Conservation (phyloP, 768 basidiomycete genomes). For the Pulveroboletus sp. region DNA sequence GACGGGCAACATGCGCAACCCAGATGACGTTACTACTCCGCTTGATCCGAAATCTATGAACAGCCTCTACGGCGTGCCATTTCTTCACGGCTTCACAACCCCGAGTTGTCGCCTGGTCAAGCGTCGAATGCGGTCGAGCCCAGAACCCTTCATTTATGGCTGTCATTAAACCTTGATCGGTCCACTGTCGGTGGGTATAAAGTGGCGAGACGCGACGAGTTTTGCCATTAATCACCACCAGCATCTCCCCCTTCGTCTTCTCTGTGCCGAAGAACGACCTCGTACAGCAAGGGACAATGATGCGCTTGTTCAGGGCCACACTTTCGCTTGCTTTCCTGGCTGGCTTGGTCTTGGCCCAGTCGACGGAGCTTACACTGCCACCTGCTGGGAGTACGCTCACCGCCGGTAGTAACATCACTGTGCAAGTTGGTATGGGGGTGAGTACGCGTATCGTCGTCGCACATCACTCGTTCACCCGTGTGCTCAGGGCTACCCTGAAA, state of each 20-base stretch:
- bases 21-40: too few relatives aligned
- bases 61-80: constrained; percentile 1
- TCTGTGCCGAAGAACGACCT: not conserved
- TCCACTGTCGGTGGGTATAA: constrained; percentile 11
- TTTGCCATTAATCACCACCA: not conserved
- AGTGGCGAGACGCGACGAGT: not conserved
- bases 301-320: constrained; percentile 13
- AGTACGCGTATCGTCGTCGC: not conserved
- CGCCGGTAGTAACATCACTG: constrained; percentile 4
- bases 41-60: constrained; percentile 10
- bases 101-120: not conserved
- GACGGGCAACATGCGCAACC: too few relatives aligned
- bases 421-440: constrained; percentile 19
- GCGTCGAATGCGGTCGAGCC: not conserved
- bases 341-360: constrained; percentile 15
- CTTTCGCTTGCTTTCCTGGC: constrained; percentile 14
- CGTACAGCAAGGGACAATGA: not conserved
- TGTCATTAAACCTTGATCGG: not conserved
- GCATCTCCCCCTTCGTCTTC: not conserved
- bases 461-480: not conserved
- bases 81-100: too few relatives aligned
- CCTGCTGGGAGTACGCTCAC: constrained; percentile 6
- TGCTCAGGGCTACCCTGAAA: constrained; percentile 17
- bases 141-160: not conserved
- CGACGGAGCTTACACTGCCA: constrained; percentile 7